Evolutionary conservation across 805 yeast genomes (phyloP), one percentile per base, ranked within the genome.

Genomic region (Metschnikowia santaceciliae): DNA sequence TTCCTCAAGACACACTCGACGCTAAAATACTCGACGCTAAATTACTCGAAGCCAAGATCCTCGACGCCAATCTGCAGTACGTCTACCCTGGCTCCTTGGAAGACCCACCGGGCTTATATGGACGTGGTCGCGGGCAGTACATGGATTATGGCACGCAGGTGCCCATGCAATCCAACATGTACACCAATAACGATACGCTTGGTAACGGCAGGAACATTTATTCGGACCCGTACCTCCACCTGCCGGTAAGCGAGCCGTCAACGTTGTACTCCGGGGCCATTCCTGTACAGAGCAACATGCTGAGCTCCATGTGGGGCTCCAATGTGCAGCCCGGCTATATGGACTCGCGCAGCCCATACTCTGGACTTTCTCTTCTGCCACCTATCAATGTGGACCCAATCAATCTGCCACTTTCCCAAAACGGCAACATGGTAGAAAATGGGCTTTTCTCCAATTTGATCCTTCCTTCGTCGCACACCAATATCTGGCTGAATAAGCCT

Each of bases 401-500:
- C 37, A 45, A 43, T n/a, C 57, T 54, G 11, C 47, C 58, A 1
- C 43, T 52, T 30, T 46, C 54, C 10, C 55, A 49, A 13, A 44
- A 46, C n/a, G 45, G 52, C 34, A 50, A 32, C 30, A 40, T 22
- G 30, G 42, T 32, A 44, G 54, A 53, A n/a, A 39, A 38, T 30
- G 49, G 47, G 4, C 48, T 55, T 43, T 47, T 55, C 41, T 48
- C 42, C 46, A 48, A 49, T 30, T 37, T 55, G 20, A 37, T 50
- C 33, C 53, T 57, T 26, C 47, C 60, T 6, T 44, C 53, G 4
- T 40, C 54, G 7, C 51, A 50, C 40, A 57, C 47, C 40, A 55
- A 49, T 20, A 57, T 57, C 32, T 57, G 61, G 61, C 61, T 57
- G 61, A 58, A 52, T 37, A 46, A 50, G 11, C 53, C 51, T 7